Conservation (phyloP, 768 basidiomycete species). For the Psilocybe sp. region DNA sequence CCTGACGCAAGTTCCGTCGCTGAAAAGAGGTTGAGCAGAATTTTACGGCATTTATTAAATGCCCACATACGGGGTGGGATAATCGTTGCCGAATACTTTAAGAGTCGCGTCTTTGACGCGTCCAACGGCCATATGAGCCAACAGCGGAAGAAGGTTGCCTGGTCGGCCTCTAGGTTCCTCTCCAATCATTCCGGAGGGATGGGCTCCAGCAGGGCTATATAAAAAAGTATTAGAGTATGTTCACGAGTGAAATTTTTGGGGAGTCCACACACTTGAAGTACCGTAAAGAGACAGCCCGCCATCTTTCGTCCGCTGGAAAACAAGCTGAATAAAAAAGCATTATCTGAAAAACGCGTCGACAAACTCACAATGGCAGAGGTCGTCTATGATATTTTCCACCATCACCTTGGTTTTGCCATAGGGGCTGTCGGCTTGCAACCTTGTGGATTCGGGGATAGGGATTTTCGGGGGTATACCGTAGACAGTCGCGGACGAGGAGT, state of each 20-base stretch:
- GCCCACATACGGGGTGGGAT: constrained; percentile 77
- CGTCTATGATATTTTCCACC: constrained; percentile 86
- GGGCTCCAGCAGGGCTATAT: constrained; percentile 97
- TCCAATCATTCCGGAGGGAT: constrained; percentile 91
- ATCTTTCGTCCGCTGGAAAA: constrained; percentile 63
- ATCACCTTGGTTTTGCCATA: constrained; percentile 98
- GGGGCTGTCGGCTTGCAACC: constrained; percentile 83
- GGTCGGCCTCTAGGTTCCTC: constrained; percentile 97
- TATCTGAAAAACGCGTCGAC: constrained; percentile 6
- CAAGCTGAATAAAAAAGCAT: constrained; percentile 6
- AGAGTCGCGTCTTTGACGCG: constrained; percentile 67
- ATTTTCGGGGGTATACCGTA: constrained; percentile 92
- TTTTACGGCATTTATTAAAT: not conserved
- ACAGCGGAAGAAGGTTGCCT: constrained; percentile 88
- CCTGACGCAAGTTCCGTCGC: constrained; percentile 97
- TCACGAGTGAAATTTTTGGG: not conserved
- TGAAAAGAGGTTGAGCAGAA: constrained; percentile 23
- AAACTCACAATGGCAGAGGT: constrained; percentile 72
- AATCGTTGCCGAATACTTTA: constrained; percentile 95
- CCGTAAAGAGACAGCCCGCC: constrained; percentile 83
- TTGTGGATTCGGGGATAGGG: constrained; percentile 91
- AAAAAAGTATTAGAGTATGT: not conserved
- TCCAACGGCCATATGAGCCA: constrained; percentile 94
- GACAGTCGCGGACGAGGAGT: constrained; percentile 97
- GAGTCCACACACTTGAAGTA: constrained; percentile 86